phyloP scores from a whole-genome alignment of 768 basidiomycete species.

The Mycena venus region DNA sequence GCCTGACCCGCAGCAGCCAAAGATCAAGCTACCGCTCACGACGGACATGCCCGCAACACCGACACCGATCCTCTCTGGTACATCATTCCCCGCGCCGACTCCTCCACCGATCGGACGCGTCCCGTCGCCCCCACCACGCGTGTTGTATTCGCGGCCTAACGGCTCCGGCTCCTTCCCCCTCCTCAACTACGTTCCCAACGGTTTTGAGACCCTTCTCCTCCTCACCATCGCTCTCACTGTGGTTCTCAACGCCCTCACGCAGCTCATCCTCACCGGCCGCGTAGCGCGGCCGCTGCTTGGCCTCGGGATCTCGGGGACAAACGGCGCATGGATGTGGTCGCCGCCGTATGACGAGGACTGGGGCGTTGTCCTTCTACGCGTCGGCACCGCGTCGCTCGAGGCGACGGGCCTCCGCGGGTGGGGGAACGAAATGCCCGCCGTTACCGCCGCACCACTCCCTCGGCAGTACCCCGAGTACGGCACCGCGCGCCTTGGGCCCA shows the following conservation, averaged over 20 bases:
- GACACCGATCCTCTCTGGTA: not conserved
- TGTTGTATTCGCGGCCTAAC: conserved; percentile 28
- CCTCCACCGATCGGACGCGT: conserved; percentile 15
- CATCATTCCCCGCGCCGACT: conserved; percentile 27
- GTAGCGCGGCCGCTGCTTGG: conserved; percentile 74
- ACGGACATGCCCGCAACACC: conserved; percentile 3
- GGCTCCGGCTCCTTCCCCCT: conserved; percentile 65
- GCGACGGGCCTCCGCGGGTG: conserved; percentile 79
- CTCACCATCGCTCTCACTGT: conserved; percentile 70
- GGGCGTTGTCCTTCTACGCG: conserved; percentile 75
- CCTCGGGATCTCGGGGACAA: conserved; percentile 47
- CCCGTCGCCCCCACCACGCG: not conserved
- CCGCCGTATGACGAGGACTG: conserved; percentile 37
- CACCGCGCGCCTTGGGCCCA: conserved; percentile 54
- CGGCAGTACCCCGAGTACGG: conserved; percentile 42
- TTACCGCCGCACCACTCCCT: conserved; percentile 42
- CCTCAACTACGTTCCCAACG: conserved; percentile 80
- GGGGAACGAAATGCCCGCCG: conserved; percentile 78
- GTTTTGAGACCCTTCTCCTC: conserved; percentile 77
- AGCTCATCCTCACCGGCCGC: conserved; percentile 72
- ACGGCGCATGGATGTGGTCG: conserved; percentile 45
- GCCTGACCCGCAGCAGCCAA: conserved; percentile 28
- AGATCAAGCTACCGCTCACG: conserved; percentile 8
- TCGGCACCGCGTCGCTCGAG: conserved; percentile 83
- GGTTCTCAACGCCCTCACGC: conserved; percentile 72